These are phyloP conservation scores for Primulina huaijiensis DNA, from an alignment of 257 asterid species.

Conservation along the genomic window DNA sequence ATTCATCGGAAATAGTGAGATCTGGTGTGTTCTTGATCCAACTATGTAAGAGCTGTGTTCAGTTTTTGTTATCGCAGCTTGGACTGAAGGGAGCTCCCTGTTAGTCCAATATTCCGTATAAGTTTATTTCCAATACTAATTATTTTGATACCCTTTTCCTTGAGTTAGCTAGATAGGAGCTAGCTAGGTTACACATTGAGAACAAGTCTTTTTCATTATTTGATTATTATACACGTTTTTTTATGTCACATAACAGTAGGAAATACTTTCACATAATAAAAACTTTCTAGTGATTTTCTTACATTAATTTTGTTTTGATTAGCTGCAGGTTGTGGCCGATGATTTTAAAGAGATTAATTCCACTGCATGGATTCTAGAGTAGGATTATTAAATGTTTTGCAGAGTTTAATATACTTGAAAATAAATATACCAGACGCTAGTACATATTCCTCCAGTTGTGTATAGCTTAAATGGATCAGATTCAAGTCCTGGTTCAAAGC, in stretches of 20 bases:
- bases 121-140: not conserved
- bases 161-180: not conserved
- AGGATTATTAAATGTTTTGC: no score
- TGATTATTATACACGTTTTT: not conserved
- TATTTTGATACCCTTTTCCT: not conserved
- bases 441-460: no score
- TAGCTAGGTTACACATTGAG: not conserved
- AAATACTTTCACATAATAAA: no score
- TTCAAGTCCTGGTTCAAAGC: no score
- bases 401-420: no score
- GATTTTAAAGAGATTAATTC: not conserved
- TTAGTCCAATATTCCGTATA: slow-evolving; percentile 7
- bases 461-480: no score
- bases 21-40: slow-evolving; percentile 56
- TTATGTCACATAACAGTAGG: not conserved
- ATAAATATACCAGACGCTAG: no score
- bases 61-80: slow-evolving; percentile 70
- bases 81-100: slow-evolving; percentile 99
- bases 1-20: slow-evolving; percentile 25
- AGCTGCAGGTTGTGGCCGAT: not conserved
- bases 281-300: not conserved
- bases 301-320: not conserved
- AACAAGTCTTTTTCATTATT: no score
- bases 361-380: not conserved
- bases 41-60: slow-evolving; percentile 80